Percentiles rank a stretch among this genome's conserved stretches.
Evolutionary conservation across 352 stramenopile species (phyloP).

Genomic region (Blastocystis sp.): DNA sequence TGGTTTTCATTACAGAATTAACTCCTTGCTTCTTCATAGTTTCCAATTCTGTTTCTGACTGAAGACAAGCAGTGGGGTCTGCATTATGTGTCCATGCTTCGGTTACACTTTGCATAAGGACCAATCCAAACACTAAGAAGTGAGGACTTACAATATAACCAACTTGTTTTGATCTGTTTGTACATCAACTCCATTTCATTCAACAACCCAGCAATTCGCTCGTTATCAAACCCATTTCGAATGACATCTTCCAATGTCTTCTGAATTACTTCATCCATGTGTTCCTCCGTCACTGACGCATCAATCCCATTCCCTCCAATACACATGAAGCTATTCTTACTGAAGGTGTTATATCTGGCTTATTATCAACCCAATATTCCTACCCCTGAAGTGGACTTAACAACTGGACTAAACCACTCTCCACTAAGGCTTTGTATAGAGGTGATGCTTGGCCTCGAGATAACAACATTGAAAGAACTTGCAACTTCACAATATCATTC

Average conservation of each 20-base stretch:
- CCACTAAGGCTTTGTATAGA: slow-evolving; percentile 44
- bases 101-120: slow-evolving; percentile 51
- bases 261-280: slow-evolving; percentile 28
- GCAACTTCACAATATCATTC: background rate
- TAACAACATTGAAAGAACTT: slow-evolving; percentile 49
- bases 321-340: slow-evolving; percentile 48
- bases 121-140: slow-evolving; percentile 29
- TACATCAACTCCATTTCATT: slow-evolving; percentile 39
- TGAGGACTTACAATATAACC: background rate
- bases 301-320: slow-evolving; percentile 28
- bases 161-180: slow-evolving; percentile 41
- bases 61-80: slow-evolving; percentile 10
- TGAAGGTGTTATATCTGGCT: slow-evolving; percentile 43
- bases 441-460: slow-evolving; percentile 25
- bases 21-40: slow-evolving; percentile 40
- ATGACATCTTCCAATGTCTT: slow-evolving; percentile 36
- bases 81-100: slow-evolving; percentile 43
- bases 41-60: slow-evolving; percentile 23
- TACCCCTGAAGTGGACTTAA: slow-evolving; percentile 31
- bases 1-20: slow-evolving; percentile 46
- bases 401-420: background rate
- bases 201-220: slow-evolving; percentile 12
- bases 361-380: background rate
- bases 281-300: background rate
- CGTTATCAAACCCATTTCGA: slow-evolving; percentile 32